These are phyloP conservation scores for Chlamydomonas sp. DNA, from an alignment of 139 green algal genomes.

Conservation along the genomic window DNA sequence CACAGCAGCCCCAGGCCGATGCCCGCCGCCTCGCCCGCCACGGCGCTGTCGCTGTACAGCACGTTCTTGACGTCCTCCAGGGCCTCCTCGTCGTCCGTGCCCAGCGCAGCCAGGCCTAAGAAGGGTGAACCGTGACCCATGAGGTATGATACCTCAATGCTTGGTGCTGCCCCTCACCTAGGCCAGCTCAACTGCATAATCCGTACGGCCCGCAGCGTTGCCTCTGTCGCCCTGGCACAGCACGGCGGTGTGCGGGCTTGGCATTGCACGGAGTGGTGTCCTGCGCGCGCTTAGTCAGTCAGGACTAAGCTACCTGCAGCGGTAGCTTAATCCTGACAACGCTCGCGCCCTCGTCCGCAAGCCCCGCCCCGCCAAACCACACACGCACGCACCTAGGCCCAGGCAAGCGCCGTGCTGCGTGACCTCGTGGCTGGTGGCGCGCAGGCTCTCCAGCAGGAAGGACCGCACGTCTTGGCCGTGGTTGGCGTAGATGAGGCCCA, in stretches of 20 bases:
- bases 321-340: too few species aligned
- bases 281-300: too few species aligned
- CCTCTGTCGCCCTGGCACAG: too few species aligned
- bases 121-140: background rate
- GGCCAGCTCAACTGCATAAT: too few species aligned
- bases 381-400: conserved; percentile 77
- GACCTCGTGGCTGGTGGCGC: conserved; percentile 85
- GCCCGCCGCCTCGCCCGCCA: conserved; percentile 81
- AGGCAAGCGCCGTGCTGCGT: conserved; percentile 98
- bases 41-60: conserved; percentile 45
- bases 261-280: too few species aligned
- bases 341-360: background rate
- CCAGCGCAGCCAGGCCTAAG: conserved; percentile 87
- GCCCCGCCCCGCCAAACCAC: background rate
- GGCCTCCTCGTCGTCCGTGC: conserved; percentile 82
- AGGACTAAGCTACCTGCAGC: too few species aligned
- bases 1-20: conserved; percentile 94
- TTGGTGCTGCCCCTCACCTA: background rate
- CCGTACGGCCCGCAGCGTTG: too few species aligned
- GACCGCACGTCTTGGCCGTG: conserved; percentile 81
- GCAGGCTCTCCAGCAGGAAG: conserved; percentile 91
- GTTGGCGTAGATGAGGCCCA: conserved; percentile 97
- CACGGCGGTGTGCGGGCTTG: too few species aligned
- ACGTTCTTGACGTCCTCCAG: conserved; percentile 96
- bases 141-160: background rate